Conservation (phyloP, 768 basidiomycete genomes). For the Leucosporidium yakuticum region DNA sequence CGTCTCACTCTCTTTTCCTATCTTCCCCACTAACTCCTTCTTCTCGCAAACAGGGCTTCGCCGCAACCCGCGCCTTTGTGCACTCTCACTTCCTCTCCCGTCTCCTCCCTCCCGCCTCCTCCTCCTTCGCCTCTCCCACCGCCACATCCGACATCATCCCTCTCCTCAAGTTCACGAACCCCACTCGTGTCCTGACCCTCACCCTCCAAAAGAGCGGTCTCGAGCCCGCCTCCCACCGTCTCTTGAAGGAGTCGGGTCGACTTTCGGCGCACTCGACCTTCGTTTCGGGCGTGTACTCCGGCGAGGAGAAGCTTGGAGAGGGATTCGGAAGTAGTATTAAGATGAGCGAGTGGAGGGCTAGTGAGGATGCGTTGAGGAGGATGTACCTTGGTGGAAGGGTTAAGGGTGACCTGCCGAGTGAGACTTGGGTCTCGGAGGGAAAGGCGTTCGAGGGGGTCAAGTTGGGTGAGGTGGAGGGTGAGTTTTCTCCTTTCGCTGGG, state of each 20-base stretch:
- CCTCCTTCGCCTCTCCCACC: slow-evolving; percentile 75
- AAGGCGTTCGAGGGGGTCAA: background rate
- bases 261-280: slow-evolving; percentile 84
- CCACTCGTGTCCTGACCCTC: slow-evolving; percentile 66
- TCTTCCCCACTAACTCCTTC: background rate
- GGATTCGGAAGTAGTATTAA: slow-evolving; percentile 85
- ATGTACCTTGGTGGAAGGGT: slow-evolving; percentile 57
- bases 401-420: slow-evolving; percentile 16
- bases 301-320: slow-evolving; percentile 76
- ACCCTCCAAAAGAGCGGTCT: slow-evolving; percentile 60
- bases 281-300: slow-evolving; percentile 90
- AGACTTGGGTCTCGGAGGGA: slow-evolving; percentile 4
- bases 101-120: slow-evolving; percentile 69
- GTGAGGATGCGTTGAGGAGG: slow-evolving; percentile 75
- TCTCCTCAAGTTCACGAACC: slow-evolving; percentile 76
- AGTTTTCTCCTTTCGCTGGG: slow-evolving; percentile 40
- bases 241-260: slow-evolving; percentile 89
- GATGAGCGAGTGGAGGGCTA: slow-evolving; percentile 92
- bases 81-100: slow-evolving; percentile 84
- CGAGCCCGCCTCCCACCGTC: slow-evolving; percentile 47
- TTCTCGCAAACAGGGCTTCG: slow-evolving; percentile 49
- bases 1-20: background rate
- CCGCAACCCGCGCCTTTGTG: slow-evolving; percentile 77
- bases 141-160: slow-evolving; percentile 75
- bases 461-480: background rate